phyloP scores from a whole-genome alignment of 176 grass and related monocot species.

The Oryza rufipogon region DNA sequence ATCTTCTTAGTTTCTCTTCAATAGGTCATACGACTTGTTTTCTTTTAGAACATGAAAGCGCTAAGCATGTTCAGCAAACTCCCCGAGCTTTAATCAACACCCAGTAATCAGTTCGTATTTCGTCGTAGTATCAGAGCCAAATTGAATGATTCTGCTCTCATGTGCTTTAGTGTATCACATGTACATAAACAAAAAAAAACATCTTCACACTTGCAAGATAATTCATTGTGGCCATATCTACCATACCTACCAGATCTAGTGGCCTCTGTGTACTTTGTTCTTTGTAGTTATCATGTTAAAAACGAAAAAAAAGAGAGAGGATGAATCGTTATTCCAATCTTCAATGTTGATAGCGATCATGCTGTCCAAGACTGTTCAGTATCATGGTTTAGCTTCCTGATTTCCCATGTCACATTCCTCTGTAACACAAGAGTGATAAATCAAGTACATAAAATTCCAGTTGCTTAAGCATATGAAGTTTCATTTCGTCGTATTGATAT shows the following conservation, averaged over 20 bases:
- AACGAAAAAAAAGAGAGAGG: background rate
- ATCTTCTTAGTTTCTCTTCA: background rate
- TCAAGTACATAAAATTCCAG: constrained; percentile 7
- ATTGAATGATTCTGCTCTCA: background rate
- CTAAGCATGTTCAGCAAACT: background rate
- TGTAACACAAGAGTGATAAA: constrained; percentile 29
- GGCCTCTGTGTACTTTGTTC: background rate
- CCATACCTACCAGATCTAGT: too few species aligned
- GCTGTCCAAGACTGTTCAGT: background rate
- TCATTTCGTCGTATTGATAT: background rate
- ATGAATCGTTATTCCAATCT: background rate
- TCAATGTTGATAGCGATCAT: too few species aligned
- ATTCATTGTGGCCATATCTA: background rate
- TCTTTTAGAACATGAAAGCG: background rate
- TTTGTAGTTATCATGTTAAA: background rate
- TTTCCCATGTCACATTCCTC: constrained; percentile 43
- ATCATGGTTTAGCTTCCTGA: constrained; percentile 40
- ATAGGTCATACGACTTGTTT: background rate
- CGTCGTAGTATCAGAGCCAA: background rate
- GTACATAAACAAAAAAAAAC: constrained; percentile 2
- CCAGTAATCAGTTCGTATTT: background rate
- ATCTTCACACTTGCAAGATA: background rate
- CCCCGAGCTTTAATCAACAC: too few species aligned
- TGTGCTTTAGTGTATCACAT: constrained; percentile 5
- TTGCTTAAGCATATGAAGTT: background rate